phyloP scores from a whole-genome alignment of 2,329 filamentous ascomycete genomes.

The Arachnomyces sp. region DNA sequence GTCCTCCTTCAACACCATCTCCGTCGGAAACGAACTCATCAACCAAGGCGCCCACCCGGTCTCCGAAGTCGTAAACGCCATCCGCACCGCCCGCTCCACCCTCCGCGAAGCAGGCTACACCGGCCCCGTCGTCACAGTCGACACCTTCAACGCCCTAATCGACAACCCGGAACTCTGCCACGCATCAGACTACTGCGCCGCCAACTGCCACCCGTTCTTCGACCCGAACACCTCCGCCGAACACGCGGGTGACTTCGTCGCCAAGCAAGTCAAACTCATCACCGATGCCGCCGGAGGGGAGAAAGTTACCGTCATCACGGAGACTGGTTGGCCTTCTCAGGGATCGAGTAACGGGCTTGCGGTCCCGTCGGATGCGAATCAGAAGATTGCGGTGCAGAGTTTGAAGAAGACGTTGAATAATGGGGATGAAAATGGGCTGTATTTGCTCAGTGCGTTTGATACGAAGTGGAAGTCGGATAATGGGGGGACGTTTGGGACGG shows the following conservation, averaged over 20 bases:
- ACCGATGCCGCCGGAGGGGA: constrained; percentile 39
- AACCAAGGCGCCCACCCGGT: constrained; percentile 53
- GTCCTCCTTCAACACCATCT: constrained; percentile 61
- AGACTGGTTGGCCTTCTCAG: constrained; percentile 74
- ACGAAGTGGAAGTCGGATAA: constrained; percentile 68
- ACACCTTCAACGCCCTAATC: constrained; percentile 65
- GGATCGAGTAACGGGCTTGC: constrained; percentile 60
- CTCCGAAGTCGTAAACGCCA: constrained; percentile 47
- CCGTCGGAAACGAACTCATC: constrained; percentile 75
- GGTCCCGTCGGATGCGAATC: constrained; percentile 61
- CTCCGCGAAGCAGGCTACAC: constrained; percentile 59
- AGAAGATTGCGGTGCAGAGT: constrained; percentile 57
- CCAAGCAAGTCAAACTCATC: constrained; percentile 46
- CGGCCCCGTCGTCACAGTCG: constrained; percentile 70
- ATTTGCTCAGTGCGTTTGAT: constrained; percentile 75
- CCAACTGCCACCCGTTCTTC: constrained; percentile 82
- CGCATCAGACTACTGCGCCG: constrained; percentile 67
- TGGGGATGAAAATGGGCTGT: constrained; percentile 38
- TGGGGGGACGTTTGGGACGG: constrained; percentile 57
- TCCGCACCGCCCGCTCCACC: constrained; percentile 50
- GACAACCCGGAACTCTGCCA: constrained; percentile 63
- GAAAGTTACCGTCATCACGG: constrained; percentile 66
- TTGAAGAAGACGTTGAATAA: constrained; percentile 54
- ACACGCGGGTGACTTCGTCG: constrained; percentile 61
- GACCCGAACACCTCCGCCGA: constrained; percentile 54